Percentiles rank a stretch among this genome's conserved stretches.
These are phyloP conservation scores for Kalmusia sp. DNA, from an alignment of 2,329 filamentous ascomycete genomes.

Conservation along the genomic window DNA sequence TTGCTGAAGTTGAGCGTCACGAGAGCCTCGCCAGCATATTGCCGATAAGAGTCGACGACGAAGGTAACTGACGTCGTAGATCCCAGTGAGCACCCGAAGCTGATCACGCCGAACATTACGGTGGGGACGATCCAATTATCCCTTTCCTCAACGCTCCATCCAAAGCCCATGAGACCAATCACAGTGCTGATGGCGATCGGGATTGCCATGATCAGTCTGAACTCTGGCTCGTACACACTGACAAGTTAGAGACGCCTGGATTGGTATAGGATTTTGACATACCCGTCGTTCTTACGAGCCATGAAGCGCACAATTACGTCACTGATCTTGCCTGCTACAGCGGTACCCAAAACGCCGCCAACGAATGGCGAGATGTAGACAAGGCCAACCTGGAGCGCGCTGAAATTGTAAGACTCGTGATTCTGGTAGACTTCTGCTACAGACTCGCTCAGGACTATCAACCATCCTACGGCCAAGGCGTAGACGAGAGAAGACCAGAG, in stretches of 20 bases:
- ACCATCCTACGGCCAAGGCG: conserved; percentile 87
- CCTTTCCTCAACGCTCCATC: conserved; percentile 81
- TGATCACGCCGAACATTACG: conserved; percentile 88
- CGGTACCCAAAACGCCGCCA: conserved; percentile 77
- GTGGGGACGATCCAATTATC: conserved; percentile 92
- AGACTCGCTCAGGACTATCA: conserved; percentile 92
- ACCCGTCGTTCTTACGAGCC: conserved; percentile 87
- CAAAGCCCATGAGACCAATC: conserved; percentile 91
- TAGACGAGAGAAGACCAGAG: conserved; percentile 90
- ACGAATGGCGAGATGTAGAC: conserved; percentile 91
- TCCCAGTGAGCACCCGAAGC: conserved; percentile 89
- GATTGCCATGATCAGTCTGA: conserved; percentile 68
- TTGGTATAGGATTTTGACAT: too few relatives aligned
- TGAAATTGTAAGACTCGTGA: conserved; percentile 77
- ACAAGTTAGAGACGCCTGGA: too few relatives aligned
- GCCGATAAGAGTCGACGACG: conserved; percentile 88
- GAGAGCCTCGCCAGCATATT: conserved; percentile 91
- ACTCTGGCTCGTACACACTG: conserved; percentile 92
- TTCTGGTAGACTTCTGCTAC: conserved; percentile 81
- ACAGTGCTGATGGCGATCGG: conserved; percentile 81
- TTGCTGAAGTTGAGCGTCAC: conserved; percentile 96
- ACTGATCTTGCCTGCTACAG: conserved; percentile 85
- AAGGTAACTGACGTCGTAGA: conserved; percentile 94
- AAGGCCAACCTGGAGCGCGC: conserved; percentile 78
- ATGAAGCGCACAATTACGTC: conserved; percentile 85